Base-by-base conservation (phyloP, 805 yeast species). In the Saturnispora ahearnii region DNA sequence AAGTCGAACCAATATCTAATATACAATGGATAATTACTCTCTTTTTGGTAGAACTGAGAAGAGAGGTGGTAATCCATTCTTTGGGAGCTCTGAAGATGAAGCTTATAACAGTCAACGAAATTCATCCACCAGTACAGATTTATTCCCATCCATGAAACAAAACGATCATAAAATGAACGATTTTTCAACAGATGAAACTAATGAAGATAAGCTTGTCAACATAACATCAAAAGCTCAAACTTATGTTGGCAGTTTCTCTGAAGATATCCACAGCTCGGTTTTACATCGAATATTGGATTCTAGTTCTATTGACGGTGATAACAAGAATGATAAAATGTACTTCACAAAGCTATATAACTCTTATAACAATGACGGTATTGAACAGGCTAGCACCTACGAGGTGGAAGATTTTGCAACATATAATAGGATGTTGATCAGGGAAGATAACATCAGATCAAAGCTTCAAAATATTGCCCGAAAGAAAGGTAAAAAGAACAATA, bases 371-470 rank as follows among this genome's bases (percentile, higher is more conserved):
- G 44, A 49, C 1, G 44, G 44, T 24, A 48, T 34, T 2, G 32
- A 28, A 3, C 18, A 31, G 3, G 2, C 12, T 26, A 7, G 46
- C 40, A 36, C 22, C 3, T 31, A n/a, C 7, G 54, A 55, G 7
- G 40, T 54, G 9, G 51, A 60, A 1, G 71, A 68, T 44, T 68
- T 65, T 51, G 62, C 59, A 15, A 54, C 51, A 13, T 68, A 67
- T 48, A 60, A 62, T 36, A 52, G 43, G 11, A 48, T 52, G 22
- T 51, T 67, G 1, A 43, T 46, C 30, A 51, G 56, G 28, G 70
- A 67, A 38, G 62, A 63, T 9, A 48, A 40, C 21, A 55, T 66
- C 3, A 53, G 55, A 32, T 48, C 53, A 13, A 62, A 54, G 33
- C 42, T 61, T 4, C 41, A 51, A 15, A 53, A 41, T 24, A 33